phyloP scores from a whole-genome alignment of 305 asterid species.

The Plantago coronopus region DNA sequence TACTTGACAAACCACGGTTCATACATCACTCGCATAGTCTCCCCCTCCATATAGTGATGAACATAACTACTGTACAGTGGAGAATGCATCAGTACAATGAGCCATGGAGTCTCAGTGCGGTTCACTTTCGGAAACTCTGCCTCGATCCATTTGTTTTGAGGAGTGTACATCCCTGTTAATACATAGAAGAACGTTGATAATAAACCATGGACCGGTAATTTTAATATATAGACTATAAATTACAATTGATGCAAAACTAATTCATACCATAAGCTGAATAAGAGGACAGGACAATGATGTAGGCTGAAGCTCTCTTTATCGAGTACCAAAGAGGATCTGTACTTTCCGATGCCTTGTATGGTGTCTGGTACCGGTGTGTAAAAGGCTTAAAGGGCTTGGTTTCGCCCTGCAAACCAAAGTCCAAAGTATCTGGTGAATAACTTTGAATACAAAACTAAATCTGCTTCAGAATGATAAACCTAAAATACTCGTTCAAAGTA shows the following conservation, averaged over 20 bases:
- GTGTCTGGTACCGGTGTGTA: slow-evolving; percentile 40
- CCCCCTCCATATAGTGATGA: slow-evolving; percentile 75
- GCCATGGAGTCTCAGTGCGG: slow-evolving; percentile 66
- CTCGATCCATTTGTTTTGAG: slow-evolving; percentile 56
- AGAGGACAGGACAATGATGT: slow-evolving; percentile 58
- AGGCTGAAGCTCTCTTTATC: slow-evolving; percentile 63
- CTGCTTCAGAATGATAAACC: too few species aligned
- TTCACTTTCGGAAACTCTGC: slow-evolving; percentile 55
- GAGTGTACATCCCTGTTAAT: slow-evolving; percentile 52
- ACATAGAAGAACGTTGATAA: neutral
- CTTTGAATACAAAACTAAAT: too few species aligned
- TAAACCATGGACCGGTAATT: neutral
- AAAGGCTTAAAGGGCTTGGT: slow-evolving; percentile 58
- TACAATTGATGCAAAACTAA: neutral
- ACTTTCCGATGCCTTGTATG: slow-evolving; percentile 47
- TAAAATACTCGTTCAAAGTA: too few species aligned
- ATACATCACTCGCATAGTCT: slow-evolving; percentile 56
- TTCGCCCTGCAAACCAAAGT: slow-evolving; percentile 65
- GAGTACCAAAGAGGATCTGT: slow-evolving; percentile 69
- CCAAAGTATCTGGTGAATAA: neutral
- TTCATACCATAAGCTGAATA: slow-evolving; percentile 62
- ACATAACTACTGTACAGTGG: slow-evolving; percentile 58
- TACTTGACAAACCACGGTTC: slow-evolving; percentile 52
- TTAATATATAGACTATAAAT: too few species aligned
- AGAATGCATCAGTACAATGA: slow-evolving; percentile 57